Percentiles rank a stretch among this genome's conserved stretches.
phyloP scores from a whole-genome alignment of 768 basidiomycete species.

The Trametes cubensis region DNA sequence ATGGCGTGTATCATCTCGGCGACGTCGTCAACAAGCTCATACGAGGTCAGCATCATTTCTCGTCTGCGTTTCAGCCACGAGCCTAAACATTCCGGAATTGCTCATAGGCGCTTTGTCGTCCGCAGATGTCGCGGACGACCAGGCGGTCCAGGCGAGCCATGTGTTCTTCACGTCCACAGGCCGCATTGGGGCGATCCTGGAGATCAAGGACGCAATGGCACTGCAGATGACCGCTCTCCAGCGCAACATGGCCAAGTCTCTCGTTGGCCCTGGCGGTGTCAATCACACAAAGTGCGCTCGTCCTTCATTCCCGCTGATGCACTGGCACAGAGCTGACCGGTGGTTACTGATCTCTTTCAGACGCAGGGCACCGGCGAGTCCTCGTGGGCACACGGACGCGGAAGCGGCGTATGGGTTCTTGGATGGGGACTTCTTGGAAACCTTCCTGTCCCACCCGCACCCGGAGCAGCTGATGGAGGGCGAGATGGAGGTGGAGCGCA shows the following conservation, averaged over 20 bases:
- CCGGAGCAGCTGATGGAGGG: constrained; percentile 59
- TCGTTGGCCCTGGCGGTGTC: constrained; percentile 55
- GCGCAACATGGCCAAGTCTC: constrained; percentile 66
- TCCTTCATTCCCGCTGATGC: not conserved
- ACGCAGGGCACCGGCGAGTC: constrained; percentile 68
- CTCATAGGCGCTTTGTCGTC: constrained; percentile 57
- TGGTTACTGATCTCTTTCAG: constrained; percentile 39
- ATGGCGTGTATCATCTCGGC: constrained; percentile 73
- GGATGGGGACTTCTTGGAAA: constrained; percentile 85
- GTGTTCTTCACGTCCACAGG: constrained; percentile 81
- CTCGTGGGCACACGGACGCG: constrained; percentile 57
- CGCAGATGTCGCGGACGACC: constrained; percentile 45
- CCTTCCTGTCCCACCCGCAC: constrained; percentile 50
- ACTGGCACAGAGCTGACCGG: not conserved
- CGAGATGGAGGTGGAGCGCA: constrained; percentile 56
- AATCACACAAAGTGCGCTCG: constrained; percentile 60
- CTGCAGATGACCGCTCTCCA: constrained; percentile 70
- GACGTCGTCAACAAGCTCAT: constrained; percentile 80
- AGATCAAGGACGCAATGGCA: constrained; percentile 57
- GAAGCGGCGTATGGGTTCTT: constrained; percentile 71
- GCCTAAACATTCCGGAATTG: not conserved
- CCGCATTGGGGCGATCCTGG: constrained; percentile 71
- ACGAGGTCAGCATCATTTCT: constrained; percentile 47
- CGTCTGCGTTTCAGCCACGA: not conserved
- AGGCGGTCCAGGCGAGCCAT: constrained; percentile 55